phyloP scores from a whole-genome alignment of 139 green algal genomes.

The Yamagishiella unicocca region DNA sequence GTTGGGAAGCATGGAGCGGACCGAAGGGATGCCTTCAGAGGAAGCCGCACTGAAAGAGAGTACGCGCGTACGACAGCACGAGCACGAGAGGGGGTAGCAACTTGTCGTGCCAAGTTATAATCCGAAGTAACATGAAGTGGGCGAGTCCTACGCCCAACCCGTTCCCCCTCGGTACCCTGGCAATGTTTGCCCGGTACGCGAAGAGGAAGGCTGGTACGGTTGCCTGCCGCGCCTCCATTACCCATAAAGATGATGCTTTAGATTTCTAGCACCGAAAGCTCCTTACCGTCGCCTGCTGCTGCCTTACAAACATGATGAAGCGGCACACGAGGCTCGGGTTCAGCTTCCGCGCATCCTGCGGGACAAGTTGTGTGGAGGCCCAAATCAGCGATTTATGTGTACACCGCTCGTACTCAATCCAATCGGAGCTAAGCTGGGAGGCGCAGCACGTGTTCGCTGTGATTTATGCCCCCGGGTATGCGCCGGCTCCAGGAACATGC shows the following conservation, averaged over 20 bases:
- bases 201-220: neutral
- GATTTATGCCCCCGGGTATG: neutral
- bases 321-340: slow-evolving; percentile 11
- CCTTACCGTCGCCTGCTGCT: slow-evolving; percentile 22
- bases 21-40: neutral
- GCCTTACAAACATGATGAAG: slow-evolving; percentile 43
- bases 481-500: neutral
- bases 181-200: neutral
- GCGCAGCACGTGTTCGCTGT: neutral
- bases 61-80: neutral
- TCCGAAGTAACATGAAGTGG: neutral
- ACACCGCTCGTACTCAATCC: neutral
- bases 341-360: slow-evolving; percentile 20
- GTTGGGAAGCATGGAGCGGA: neutral
- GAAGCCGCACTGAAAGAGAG: neutral
- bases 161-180: neutral
- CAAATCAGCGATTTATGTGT: neutral
- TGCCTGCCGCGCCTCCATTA: neutral
- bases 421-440: neutral
- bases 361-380: neutral
- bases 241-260: neutral
- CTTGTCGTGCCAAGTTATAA: neutral
- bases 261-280: neutral
- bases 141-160: neutral
- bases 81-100: neutral